Base-by-base conservation (phyloP, 2,329 filamentous ascomycete genomes). In the Xylariaceae sp. region DNA sequence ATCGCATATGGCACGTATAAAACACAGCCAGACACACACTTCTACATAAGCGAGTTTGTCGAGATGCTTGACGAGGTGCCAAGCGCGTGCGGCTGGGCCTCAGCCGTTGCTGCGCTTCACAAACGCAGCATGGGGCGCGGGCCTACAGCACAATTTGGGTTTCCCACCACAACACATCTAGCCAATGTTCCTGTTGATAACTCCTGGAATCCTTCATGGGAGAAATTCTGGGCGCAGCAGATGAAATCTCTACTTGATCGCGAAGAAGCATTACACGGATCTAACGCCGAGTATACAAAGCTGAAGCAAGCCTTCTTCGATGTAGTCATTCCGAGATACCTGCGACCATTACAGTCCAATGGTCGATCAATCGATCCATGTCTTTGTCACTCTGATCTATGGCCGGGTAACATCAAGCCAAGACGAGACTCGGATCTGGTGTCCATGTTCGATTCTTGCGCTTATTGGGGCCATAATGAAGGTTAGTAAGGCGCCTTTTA, bases 391-490 rank as follows among this genome's bases (percentile, higher is more conserved):
- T 56, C 58, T 4, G 58, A 66, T 22, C 48, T 65, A 7, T 60
- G 62, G 60, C 62, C 58, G 3, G 63, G 63, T 1, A 65, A 66
- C 22, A 57, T 63, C 51, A 63, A 62, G 19, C 41, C 50, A 3
- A 47, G 34, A 17, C 13, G 5, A 40, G 17, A 14, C 40, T 53
- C 47, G 6, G 51, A 58, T 6, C 48, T 47, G 5, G 47, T 59
- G 13, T 61, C 58, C 17, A 51, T 65, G 16, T 62, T 58, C 28
- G 61, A 64, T 22, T 51, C 62, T 1, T 57, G 55, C 40, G 58
- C 60, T 12, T 55, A 57, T 10, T 66, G 63, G 60, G 60, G 54
- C 2, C 62, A 64, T 42, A 61, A 65, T 31, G 62, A 65, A 50
- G 51, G 64, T 62, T 36, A 36, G n/a, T n/a, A n/a, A n/a, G n/a